Evolutionary conservation across 1,284 basidiomycete species (phyloP).

Genomic region (Sporisorium graminicola): DNA sequence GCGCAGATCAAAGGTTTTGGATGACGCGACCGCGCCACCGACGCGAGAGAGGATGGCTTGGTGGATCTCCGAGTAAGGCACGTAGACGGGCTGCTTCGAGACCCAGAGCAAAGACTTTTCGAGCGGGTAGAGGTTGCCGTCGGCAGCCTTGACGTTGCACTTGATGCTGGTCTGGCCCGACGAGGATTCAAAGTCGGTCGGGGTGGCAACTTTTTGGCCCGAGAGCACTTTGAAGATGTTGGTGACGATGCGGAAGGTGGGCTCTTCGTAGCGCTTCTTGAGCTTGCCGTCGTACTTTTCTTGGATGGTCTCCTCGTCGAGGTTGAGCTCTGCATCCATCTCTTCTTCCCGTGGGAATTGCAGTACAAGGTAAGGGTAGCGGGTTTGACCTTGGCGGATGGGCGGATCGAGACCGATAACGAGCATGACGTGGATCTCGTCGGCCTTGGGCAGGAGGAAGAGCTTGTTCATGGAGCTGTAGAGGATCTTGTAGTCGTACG

Average conservation of each 20-base stretch:
- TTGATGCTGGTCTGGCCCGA: slow-evolving; percentile 78
- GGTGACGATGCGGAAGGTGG: slow-evolving; percentile 95
- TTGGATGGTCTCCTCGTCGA: slow-evolving; percentile 76
- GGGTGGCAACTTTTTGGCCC: slow-evolving; percentile 87
- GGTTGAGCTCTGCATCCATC: slow-evolving; percentile 93
- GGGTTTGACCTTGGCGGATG: slow-evolving; percentile 96
- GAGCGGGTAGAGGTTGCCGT: slow-evolving; percentile 96
- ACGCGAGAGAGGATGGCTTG: slow-evolving; percentile 93
- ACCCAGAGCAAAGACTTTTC: slow-evolving; percentile 99
- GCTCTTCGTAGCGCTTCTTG: slow-evolving; percentile 90
- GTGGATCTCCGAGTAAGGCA: slow-evolving; percentile 91
- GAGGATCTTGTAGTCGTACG: slow-evolving; percentile 98
- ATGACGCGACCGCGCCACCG: slow-evolving; percentile 87
- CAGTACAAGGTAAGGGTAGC: slow-evolving; percentile 97
- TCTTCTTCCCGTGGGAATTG: slow-evolving; percentile 97
- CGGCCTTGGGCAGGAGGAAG: slow-evolving; percentile 91
- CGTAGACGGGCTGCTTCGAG: slow-evolving; percentile 91
- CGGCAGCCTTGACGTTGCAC: slow-evolving; percentile 96
- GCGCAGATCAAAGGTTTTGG: slow-evolving; percentile 93
- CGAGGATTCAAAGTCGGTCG: slow-evolving; percentile 70
- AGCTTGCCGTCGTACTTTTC: slow-evolving; percentile 80
- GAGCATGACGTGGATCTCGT: slow-evolving; percentile 95
- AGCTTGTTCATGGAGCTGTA: slow-evolving; percentile 89
- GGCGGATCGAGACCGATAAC: slow-evolving; percentile 77
- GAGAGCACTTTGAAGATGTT: slow-evolving; percentile 92